Conservation (phyloP, 75 land plant genomes). For the Pinus taeda region DNA sequence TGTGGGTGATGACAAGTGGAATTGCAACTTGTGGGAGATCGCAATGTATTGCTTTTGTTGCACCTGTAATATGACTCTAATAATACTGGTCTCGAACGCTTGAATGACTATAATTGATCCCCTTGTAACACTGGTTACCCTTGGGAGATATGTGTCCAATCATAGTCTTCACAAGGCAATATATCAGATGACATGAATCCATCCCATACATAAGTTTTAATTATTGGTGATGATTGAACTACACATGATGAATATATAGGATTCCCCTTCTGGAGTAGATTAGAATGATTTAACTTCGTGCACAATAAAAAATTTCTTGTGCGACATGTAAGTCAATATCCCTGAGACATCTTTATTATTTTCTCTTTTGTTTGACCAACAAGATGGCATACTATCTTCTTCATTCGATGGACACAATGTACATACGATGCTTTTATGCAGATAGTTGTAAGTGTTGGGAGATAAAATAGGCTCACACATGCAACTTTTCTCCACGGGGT, state of each 20-base stretch:
- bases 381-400: conserved; percentile 20
- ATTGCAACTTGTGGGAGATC: no score
- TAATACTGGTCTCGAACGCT: no score
- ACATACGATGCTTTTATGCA: conserved; percentile 28
- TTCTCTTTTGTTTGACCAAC: conserved; percentile 50
- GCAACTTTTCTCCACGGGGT: conserved; percentile 18
- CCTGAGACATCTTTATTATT: conserved; percentile 18
- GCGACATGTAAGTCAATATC: conserved; percentile 35
- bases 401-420: conserved; percentile 24
- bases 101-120: no score
- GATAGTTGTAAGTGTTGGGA: conserved; percentile 49
- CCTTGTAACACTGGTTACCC: no score
- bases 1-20: no score
- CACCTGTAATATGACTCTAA: no score
- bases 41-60: no score
- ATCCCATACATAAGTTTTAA: no score
- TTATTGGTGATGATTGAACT: conserved; percentile 10
- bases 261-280: conserved; percentile 36
- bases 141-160: no score
- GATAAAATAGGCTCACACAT: conserved; percentile 35
- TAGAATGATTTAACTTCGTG: conserved; percentile 37
- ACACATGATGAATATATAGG: conserved; percentile 39
- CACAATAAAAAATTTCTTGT: conserved; percentile 31
- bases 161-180: no score
- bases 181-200: no score